Percentiles rank a stretch among this genome's conserved stretches.
Conservation (phyloP, 129 eudicot species). For the Calendula officinalis region DNA sequence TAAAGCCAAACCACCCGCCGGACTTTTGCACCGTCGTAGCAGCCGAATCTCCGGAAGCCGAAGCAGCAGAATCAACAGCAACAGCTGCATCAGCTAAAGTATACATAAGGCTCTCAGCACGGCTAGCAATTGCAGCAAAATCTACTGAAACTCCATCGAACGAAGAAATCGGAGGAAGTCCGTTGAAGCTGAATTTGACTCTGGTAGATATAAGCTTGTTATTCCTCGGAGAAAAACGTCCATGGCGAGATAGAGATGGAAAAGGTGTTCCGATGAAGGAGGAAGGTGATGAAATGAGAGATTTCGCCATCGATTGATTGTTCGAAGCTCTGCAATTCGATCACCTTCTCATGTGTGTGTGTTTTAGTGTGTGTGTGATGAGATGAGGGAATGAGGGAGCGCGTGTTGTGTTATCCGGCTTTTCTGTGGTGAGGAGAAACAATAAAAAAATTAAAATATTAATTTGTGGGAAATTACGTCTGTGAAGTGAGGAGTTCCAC, state of each 20-base stretch:
- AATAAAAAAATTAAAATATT: background rate
- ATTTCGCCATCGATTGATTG: constrained; percentile 70
- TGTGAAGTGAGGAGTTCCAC: constrained; percentile 30
- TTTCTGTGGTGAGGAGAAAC: constrained; percentile 25
- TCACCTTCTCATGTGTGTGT: constrained; percentile 32
- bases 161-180: constrained; percentile 61
- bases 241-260: constrained; percentile 49
- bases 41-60: constrained; percentile 36
- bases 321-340: constrained; percentile 19
- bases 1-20: constrained; percentile 96
- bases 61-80: constrained; percentile 45
- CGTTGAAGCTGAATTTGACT: constrained; percentile 64
- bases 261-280: constrained; percentile 60
- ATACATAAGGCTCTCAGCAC: constrained; percentile 71
- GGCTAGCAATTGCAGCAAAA: constrained; percentile 45
- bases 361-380: constrained; percentile 20
- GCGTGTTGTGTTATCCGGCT: constrained; percentile 38
- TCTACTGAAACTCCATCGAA: constrained; percentile 36
- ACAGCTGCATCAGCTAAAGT: constrained; percentile 99
- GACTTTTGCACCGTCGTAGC: constrained; percentile 56
- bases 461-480: constrained; percentile 17
- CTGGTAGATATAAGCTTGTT: constrained; percentile 42
- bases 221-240: constrained; percentile 37
- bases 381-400: constrained; percentile 23
- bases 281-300: constrained; percentile 70